These are phyloP conservation scores for Spergularia bocconei DNA, from an alignment of 148 eudicot genomes.

Conservation along the genomic window DNA sequence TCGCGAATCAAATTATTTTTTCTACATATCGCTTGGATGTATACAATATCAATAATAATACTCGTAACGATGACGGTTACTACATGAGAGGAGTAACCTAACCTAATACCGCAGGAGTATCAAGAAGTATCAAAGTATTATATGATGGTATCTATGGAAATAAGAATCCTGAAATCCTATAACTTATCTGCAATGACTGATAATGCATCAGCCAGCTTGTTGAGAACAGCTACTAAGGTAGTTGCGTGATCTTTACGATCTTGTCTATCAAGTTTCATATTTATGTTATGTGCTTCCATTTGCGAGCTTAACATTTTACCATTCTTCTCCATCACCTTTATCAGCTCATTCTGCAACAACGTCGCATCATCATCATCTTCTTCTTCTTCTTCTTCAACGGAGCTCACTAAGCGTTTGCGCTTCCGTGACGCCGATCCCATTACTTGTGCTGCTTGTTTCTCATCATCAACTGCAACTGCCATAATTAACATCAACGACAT, in stretches of 20 bases:
- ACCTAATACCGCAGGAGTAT: too few species aligned
- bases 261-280: slow-evolving; percentile 62
- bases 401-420: slow-evolving; percentile 40
- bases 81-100: too few species aligned
- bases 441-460: slow-evolving; percentile 29
- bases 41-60: too few species aligned
- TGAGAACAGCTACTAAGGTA: slow-evolving; percentile 67
- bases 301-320: slow-evolving; percentile 59
- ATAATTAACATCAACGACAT: too few species aligned
- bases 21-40: too few species aligned
- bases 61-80: too few species aligned
- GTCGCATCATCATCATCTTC: background rate
- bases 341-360: slow-evolving; percentile 43
- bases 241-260: slow-evolving; percentile 60
- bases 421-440: slow-evolving; percentile 49
- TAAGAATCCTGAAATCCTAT: slow-evolving; percentile 26
- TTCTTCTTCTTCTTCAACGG: slow-evolving; percentile 35
- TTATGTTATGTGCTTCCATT: slow-evolving; percentile 70
- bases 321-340: slow-evolving; percentile 65
- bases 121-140: too few species aligned
- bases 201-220: slow-evolving; percentile 83
- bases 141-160: too few species aligned
- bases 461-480: slow-evolving; percentile 23
- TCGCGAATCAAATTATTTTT: too few species aligned
- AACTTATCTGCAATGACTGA: slow-evolving; percentile 92